Evolutionary conservation across 345 rosid species (phyloP).

Genomic region (Bretschneidera sinensis): DNA sequence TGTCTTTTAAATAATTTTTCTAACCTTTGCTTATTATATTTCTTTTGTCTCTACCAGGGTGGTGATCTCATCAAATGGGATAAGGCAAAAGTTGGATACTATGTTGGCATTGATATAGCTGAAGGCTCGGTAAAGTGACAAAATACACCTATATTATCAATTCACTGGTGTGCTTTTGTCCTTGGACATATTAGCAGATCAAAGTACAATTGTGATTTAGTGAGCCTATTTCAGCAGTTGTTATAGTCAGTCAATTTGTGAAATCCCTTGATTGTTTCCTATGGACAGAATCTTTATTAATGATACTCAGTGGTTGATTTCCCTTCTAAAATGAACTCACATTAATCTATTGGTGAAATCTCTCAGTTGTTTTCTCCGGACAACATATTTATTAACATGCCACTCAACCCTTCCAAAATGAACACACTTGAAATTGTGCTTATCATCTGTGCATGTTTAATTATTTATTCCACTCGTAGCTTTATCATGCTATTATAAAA

Average conservation of each 20-base stretch:
- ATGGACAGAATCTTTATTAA: neutral
- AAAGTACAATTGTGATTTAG: neutral
- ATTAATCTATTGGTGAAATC: no score
- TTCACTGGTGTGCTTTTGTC: constrained; percentile 4
- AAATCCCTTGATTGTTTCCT: neutral
- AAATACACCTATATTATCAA: neutral
- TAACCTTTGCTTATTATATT: constrained; percentile 3
- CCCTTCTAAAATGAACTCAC: neutral
- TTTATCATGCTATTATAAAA: neutral
- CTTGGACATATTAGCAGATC: neutral
- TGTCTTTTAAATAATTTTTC: neutral
- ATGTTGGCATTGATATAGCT: constrained; percentile 95
- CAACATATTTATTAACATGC: no score
- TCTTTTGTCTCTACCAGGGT: constrained; percentile 41
- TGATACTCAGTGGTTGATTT: neutral
- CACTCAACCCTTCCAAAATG: neutral
- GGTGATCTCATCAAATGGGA: constrained; percentile 99
- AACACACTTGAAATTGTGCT: neutral
- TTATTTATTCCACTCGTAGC: neutral
- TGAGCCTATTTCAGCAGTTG: neutral
- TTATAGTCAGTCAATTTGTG: neutral
- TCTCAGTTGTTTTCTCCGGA: no score
- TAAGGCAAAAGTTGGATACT: constrained; percentile 85
- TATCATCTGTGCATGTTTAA: no score
- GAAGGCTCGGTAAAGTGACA: constrained; percentile 81